Evolutionary conservation across 2,329 filamentous ascomycete genomes (phyloP).

Genomic region (Talaromyces marneffei): DNA sequence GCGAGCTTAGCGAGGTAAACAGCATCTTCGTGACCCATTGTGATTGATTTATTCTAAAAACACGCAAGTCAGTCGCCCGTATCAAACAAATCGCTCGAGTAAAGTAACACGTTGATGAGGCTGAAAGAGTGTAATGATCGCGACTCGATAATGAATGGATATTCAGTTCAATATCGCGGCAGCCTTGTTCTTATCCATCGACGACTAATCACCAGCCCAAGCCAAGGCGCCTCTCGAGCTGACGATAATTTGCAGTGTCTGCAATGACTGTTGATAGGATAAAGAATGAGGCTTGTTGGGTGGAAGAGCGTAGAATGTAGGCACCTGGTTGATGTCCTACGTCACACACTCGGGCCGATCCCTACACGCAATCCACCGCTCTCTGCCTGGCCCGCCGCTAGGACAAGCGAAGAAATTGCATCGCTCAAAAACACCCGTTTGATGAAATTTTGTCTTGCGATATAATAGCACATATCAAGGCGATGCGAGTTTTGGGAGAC

Average conservation of each 20-base stretch:
- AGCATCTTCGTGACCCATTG: slow-evolving; percentile 98
- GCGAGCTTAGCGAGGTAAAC: slow-evolving; percentile 99
- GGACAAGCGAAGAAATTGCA: slow-evolving; percentile 7
- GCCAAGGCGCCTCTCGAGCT: not conserved
- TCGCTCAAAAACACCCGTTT: not conserved
- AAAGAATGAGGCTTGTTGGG: not conserved
- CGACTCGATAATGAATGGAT: not conserved
- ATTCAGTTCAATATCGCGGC: not conserved
- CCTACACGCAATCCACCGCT: slow-evolving; percentile 3
- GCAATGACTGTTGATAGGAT: not conserved
- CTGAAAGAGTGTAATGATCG: not conserved
- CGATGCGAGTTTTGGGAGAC: slow-evolving; percentile 9
- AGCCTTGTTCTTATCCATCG: not conserved
- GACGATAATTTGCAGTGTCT: not conserved
- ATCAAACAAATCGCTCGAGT: not conserved
- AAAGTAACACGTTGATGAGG: slow-evolving; percentile 1
- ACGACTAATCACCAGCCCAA: not conserved
- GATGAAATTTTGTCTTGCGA: not conserved
- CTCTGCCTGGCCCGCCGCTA: slow-evolving; percentile 7
- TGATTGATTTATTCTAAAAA: slow-evolving; percentile 45
- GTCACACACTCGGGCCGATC: slow-evolving; percentile 13
- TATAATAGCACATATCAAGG: not conserved
- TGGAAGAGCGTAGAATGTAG: slow-evolving; percentile 1
- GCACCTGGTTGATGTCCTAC: slow-evolving; percentile 11
- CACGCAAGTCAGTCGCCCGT: slow-evolving; percentile 13